Evolutionary conservation across 148 eudicot species (phyloP).

Genomic region (Beta vulgaris): DNA sequence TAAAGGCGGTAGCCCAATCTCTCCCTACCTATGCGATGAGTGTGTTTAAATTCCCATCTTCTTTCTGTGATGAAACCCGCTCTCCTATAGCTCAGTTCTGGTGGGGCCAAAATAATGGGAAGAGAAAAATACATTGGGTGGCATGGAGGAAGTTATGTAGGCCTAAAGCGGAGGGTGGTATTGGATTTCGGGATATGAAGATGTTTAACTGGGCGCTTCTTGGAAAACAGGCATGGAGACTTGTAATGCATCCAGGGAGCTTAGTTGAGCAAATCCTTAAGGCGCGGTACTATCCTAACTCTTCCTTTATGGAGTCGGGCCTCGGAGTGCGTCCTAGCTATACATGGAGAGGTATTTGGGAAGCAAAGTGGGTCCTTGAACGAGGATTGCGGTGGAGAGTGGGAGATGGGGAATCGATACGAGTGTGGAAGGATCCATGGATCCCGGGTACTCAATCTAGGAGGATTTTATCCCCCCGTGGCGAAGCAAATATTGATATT

Average conservation of each 20-base stretch:
- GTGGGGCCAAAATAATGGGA: background rate
- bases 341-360: background rate
- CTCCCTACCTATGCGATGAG: constrained; percentile 7
- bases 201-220: background rate
- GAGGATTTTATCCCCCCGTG: no score
- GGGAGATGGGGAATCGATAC: background rate
- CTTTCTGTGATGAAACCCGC: background rate
- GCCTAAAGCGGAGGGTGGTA: background rate
- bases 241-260: background rate
- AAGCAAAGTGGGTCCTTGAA: background rate
- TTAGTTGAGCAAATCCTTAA: background rate
- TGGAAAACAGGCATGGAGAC: background rate
- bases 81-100: background rate
- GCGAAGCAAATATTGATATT: no score
- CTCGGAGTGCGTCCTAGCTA: background rate
- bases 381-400: background rate
- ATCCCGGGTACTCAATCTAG: no score
- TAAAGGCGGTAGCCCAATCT: background rate
- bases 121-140: background rate
- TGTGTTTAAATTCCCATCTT: background rate
- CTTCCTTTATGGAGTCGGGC: background rate
- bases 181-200: background rate
- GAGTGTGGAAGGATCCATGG: no score
- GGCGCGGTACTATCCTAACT: background rate
- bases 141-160: background rate